Conservation (phyloP, 371 early-diverging fungal genomes). For the Capillidium rhysosporum region DNA sequence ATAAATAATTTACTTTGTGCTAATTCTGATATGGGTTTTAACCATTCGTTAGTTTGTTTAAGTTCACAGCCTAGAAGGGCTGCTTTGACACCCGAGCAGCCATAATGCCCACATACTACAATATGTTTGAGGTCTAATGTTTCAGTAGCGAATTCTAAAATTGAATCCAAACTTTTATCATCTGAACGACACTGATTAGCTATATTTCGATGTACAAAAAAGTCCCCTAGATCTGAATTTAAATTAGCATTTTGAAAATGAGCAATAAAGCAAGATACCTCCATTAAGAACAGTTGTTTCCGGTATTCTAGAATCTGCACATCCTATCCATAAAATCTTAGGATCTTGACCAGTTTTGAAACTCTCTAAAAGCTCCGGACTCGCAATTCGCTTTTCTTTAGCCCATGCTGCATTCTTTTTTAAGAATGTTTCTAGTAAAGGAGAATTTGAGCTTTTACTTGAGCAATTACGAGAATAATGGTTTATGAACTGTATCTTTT, state of each 20-base stretch:
- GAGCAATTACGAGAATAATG: too few relatives aligned
- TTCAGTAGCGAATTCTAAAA: constrained; percentile 82
- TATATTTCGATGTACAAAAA: constrained; percentile 91
- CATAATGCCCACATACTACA: constrained; percentile 81
- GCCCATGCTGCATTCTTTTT: neutral
- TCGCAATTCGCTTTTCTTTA: neutral
- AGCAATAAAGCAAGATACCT: neutral
- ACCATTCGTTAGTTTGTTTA: constrained; percentile 73
- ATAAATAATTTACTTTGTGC: neutral
- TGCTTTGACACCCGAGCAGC: constrained; percentile 73
- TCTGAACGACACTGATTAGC: constrained; percentile 68
- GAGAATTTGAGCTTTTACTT: too few relatives aligned
- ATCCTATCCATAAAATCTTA: constrained; percentile 82
- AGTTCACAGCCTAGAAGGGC: constrained; percentile 31
- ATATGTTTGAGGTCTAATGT: constrained; percentile 78
- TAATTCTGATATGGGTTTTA: constrained; percentile 54
- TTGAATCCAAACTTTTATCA: constrained; percentile 66
- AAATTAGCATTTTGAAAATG: constrained; percentile 9
- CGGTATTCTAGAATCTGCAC: constrained; percentile 79
- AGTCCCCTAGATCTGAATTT: constrained; percentile 41
- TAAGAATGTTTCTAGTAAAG: neutral
- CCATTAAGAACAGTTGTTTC: constrained; percentile 21
- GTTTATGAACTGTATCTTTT: too few relatives aligned
- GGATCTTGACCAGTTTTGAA: constrained; percentile 43
- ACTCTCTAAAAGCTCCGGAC: neutral